Percentiles rank a stretch among this genome's conserved stretches.
Conservation (phyloP, 116 monocot genomes). For the Cymodocea nodosa region DNA sequence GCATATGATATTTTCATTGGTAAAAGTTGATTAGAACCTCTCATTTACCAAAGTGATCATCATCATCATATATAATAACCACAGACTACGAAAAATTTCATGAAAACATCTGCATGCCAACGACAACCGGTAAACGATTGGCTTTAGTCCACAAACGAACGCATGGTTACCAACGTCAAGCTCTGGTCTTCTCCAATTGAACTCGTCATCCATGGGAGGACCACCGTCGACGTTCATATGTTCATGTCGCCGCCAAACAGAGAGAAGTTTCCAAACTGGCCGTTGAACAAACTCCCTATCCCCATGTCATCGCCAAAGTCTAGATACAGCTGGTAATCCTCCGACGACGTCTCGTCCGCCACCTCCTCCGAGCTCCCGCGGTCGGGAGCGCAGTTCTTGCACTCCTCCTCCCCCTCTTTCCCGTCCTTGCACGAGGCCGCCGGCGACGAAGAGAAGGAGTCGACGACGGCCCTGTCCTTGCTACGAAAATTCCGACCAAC, state of each 20-base stretch:
- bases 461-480: background rate
- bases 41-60: too few relatives aligned
- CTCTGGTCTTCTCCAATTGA: slow-evolving; percentile 16
- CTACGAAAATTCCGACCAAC: slow-evolving; percentile 65
- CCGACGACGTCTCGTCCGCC: slow-evolving; percentile 14
- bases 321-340: slow-evolving; percentile 51
- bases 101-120: too few relatives aligned
- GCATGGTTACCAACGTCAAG: background rate
- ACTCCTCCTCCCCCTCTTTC: slow-evolving; percentile 10
- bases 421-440: slow-evolving; percentile 14
- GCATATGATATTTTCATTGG: too few relatives aligned
- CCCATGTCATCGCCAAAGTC: slow-evolving; percentile 36
- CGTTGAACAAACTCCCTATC: slow-evolving; percentile 18
- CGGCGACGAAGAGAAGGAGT: background rate
- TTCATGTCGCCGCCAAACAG: slow-evolving; percentile 18
- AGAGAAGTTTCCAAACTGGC: slow-evolving; percentile 23
- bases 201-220: slow-evolving; percentile 16
- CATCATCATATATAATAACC: too few relatives aligned
- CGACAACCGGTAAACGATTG: too few relatives aligned
- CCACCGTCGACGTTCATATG: slow-evolving; percentile 4
- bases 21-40: too few relatives aligned
- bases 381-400: background rate
- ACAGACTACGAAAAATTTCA: too few relatives aligned
- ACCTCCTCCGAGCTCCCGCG: slow-evolving; percentile 16
- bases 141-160: too few relatives aligned